These are phyloP conservation scores for Emmonsia crescens DNA, from an alignment of 2,329 filamentous ascomycete genomes.

Conservation along the genomic window DNA sequence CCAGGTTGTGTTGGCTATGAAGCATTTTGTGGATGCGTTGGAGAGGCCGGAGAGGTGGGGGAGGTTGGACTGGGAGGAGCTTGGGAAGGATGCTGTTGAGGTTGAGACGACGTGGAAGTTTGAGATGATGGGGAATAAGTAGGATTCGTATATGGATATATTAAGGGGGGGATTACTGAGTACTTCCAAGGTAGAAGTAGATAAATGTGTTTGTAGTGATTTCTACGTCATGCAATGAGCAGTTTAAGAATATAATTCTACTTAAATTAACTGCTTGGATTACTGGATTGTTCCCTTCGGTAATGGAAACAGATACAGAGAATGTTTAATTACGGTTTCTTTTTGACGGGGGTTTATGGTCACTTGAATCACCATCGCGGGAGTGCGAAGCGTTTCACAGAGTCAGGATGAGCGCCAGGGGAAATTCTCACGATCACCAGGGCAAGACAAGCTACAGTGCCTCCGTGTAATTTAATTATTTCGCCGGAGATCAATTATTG, in stretches of 20 bases:
- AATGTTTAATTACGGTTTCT: no score
- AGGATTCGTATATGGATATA: background rate
- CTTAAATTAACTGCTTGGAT: no score
- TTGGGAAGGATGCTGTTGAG: constrained; percentile 17
- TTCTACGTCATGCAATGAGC: no score
- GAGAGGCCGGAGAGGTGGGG: constrained; percentile 36
- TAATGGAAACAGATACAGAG: no score
- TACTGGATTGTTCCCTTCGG: no score
- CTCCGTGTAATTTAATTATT: background rate
- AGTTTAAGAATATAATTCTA: no score
- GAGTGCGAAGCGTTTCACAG: background rate
- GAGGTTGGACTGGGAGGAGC: constrained; percentile 27
- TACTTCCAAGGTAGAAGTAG: no score
- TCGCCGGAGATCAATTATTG: background rate
- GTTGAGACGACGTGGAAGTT: constrained; percentile 20
- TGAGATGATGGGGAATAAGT: background rate
- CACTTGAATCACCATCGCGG: background rate
- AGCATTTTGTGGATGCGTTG: constrained; percentile 41
- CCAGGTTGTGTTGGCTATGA: constrained; percentile 42
- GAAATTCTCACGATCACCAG: background rate
- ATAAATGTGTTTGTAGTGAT: no score
- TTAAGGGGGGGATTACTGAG: background rate
- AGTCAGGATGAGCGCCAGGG: background rate
- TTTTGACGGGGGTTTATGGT: no score
- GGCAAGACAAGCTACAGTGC: background rate